Conservation (phyloP, 1,284 basidiomycete genomes). For the Tilletia setariae region DNA sequence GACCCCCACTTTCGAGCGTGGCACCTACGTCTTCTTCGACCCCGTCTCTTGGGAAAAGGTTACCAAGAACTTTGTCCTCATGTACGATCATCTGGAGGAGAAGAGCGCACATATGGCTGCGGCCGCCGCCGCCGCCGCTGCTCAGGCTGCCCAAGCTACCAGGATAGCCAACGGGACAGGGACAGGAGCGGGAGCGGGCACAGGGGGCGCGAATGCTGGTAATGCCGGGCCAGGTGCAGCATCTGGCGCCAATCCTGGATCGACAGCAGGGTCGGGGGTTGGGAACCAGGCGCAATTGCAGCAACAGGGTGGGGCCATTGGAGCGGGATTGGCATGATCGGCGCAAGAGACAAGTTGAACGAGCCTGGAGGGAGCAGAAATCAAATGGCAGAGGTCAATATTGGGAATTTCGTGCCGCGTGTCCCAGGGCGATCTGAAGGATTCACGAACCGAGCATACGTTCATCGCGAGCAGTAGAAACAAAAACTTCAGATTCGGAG, state of each 20-base stretch:
- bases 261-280: neutral
- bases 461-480: too few species aligned
- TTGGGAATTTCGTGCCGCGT: too few species aligned
- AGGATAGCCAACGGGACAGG: conserved; percentile 4
- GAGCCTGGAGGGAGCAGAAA: too few species aligned
- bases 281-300: too few species aligned
- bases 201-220: neutral
- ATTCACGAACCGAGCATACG: too few species aligned
- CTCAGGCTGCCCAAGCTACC: conserved; percentile 22
- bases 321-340: too few species aligned
- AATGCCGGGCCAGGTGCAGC: neutral
- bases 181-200: neutral
- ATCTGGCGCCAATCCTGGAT: neutral
- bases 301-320: too few species aligned
- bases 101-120: conserved; percentile 57
- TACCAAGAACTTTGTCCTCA: conserved; percentile 70
- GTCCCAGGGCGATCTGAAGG: too few species aligned
- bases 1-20: conserved; percentile 81
- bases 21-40: conserved; percentile 87
- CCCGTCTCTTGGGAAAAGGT: conserved; percentile 80
- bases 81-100: conserved; percentile 82
- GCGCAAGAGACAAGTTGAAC: too few species aligned
- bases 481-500: too few species aligned
- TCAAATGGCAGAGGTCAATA: too few species aligned
- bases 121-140: conserved; percentile 9